These are phyloP conservation scores for Plenodomus tracheiphilus DNA, from an alignment of 2,329 filamentous ascomycete genomes.

Conservation along the genomic window DNA sequence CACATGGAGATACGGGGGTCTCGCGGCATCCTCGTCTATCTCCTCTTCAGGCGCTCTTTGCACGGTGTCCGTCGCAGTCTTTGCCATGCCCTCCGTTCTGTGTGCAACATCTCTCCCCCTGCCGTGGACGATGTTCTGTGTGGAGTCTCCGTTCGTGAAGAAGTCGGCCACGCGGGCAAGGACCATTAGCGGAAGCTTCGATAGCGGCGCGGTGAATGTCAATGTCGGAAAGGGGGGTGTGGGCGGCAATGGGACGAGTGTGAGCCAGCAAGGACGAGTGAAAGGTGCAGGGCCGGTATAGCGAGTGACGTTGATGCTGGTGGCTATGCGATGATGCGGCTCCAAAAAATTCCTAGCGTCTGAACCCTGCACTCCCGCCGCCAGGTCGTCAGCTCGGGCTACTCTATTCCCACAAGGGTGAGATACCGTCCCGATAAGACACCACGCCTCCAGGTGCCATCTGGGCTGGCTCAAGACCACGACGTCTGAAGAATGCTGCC, in stretches of 20 bases:
- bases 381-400: neutral
- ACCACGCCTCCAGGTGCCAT: neutral
- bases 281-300: conserved; percentile 2
- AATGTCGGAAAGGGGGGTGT: neutral
- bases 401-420: neutral
- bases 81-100: neutral
- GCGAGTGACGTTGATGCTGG: conserved; percentile 29
- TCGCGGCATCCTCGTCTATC: conserved; percentile 47
- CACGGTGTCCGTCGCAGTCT: conserved; percentile 11
- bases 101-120: conserved; percentile 28
- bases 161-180: conserved; percentile 55
- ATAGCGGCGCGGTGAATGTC: conserved; percentile 16
- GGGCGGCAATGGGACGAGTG: conserved; percentile 3
- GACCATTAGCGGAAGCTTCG: conserved; percentile 49
- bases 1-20: conserved; percentile 55
- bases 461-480: neutral
- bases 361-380: neutral
- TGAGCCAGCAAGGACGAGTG: conserved; percentile 5
- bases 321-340: conserved; percentile 16
- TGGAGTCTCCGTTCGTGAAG: conserved; percentile 44
- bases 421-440: neutral
- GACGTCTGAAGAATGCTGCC: neutral
- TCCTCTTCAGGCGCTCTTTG: conserved; percentile 24
- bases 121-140: conserved; percentile 44
- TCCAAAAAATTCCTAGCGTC: conserved; percentile 33